Base-by-base conservation (phyloP, 2,329 filamentous ascomycete species). In the Bretziella fagacearum region DNA sequence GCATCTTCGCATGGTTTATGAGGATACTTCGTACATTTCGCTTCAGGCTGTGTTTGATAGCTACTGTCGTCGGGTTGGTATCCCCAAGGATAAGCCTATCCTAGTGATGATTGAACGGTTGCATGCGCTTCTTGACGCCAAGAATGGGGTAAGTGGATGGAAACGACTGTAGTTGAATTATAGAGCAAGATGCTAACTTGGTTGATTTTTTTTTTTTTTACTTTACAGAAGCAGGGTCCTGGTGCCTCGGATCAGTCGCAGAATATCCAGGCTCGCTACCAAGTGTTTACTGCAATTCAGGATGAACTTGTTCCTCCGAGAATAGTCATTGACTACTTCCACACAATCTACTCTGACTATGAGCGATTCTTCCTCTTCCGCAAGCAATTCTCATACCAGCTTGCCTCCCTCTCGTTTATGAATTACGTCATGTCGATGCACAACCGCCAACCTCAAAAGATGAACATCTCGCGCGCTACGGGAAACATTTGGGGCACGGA, bases 331-430 rank as follows among this genome's bases (percentile, higher is more conserved):
- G 78, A 93, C 54, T 95, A 89, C 66, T 95, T 95, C 74, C 83
- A 87, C 59, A 70, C 73, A 54, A 83, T 79, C 4, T 96, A 91
- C 64, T 82, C 86, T 25, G 81, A 84, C 53, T 98, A 84, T 62
- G 77, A 83, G 39, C 87, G 95, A 57, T 95, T 96, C 69, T 98
- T 89, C 86, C 74, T 98, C 49, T 99, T 99, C 84, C 83, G 91
- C 50, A 80, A 87, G 50, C 87, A 94, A 54, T 94, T 98, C 65
- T 83, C 85, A 18, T 95, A 96, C 67, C 91, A 98, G 64, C 79
- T 94, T 52, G 89, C 91, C 17, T 78, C 87, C 1, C 73, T 96
- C 53, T 94, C 91, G 1, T 98, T 98, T 66, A 94, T 98, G 82
- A 96, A 91, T 3, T 98, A 96, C 60, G 81, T 95, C 50, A 81